Conservation (phyloP, 352 stramenopile genomes). For the Paralagenidium karlingii region DNA sequence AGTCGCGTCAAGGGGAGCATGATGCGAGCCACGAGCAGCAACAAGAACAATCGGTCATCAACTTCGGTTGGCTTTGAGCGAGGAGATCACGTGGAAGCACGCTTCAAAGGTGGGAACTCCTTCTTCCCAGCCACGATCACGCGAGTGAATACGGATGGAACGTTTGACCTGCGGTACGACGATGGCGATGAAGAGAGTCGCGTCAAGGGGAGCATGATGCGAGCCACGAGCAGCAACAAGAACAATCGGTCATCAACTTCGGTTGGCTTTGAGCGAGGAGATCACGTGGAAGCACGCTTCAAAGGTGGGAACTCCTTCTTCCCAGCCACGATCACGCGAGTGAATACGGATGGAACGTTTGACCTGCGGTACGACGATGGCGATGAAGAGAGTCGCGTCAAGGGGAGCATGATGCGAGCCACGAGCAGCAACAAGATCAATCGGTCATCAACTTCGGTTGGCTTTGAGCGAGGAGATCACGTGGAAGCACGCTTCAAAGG, state of each 20-base stretch:
- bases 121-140: constrained; percentile 41
- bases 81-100: constrained; percentile 43
- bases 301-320: constrained; percentile 33
- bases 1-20: constrained; percentile 24
- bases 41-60: too few relatives aligned
- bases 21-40: too few relatives aligned
- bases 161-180: constrained; percentile 56
- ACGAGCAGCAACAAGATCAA: too few relatives aligned
- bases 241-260: too few relatives aligned
- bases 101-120: constrained; percentile 31
- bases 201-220: constrained; percentile 31
- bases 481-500: constrained; percentile 56
- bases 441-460: too few relatives aligned
- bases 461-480: constrained; percentile 37
- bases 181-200: constrained; percentile 54
- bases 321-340: constrained; percentile 26
- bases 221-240: too few relatives aligned
- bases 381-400: constrained; percentile 44
- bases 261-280: constrained; percentile 39
- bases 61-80: too few relatives aligned
- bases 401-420: constrained; percentile 23
- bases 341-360: constrained; percentile 32
- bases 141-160: constrained; percentile 30
- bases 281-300: constrained; percentile 53
- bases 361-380: constrained; percentile 69